Percentiles rank a stretch among this genome's conserved stretches.
Evolutionary conservation across 352 stramenopile genomes (phyloP).

Genomic region (Phytophthora sansomeana): DNA sequence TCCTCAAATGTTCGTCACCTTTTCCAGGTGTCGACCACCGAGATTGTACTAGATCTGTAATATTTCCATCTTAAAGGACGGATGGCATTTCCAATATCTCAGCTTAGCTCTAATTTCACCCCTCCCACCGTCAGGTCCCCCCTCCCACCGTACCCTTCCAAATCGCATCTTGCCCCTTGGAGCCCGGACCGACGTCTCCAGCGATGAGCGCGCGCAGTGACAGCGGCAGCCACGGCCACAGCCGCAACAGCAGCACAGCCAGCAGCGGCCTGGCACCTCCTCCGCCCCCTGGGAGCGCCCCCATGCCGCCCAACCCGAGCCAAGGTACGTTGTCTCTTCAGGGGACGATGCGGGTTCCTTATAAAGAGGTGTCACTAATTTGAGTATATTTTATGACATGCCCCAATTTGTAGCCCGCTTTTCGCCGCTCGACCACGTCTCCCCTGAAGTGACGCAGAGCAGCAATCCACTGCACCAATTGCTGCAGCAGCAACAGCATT

Average conservation of each 20-base stretch:
- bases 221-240: constrained; percentile 44
- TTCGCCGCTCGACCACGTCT: constrained; percentile 59
- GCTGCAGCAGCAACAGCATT: constrained; percentile 61
- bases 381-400: constrained; percentile 15
- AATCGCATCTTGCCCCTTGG: constrained; percentile 29
- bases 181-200: constrained; percentile 17
- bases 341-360: too few relatives aligned
- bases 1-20: too few relatives aligned
- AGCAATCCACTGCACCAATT: constrained; percentile 72
- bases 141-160: constrained; percentile 8
- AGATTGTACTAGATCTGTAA: constrained; percentile 11
- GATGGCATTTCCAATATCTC: not conserved
- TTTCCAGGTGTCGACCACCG: constrained; percentile 14
- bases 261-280: constrained; percentile 38
- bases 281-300: constrained; percentile 36
- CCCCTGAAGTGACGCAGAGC: constrained; percentile 73
- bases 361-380: constrained; percentile 15
- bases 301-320: constrained; percentile 31
- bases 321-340: constrained; percentile 15
- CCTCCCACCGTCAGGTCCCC: constrained; percentile 9
- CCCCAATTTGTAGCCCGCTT: constrained; percentile 45
- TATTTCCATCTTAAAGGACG: constrained; percentile 2
- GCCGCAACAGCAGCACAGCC: constrained; percentile 53
- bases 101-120: not conserved
- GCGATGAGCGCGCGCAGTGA: constrained; percentile 44